phyloP scores from a whole-genome alignment of 345 rosid species.

The Ceriops zippeliana region DNA sequence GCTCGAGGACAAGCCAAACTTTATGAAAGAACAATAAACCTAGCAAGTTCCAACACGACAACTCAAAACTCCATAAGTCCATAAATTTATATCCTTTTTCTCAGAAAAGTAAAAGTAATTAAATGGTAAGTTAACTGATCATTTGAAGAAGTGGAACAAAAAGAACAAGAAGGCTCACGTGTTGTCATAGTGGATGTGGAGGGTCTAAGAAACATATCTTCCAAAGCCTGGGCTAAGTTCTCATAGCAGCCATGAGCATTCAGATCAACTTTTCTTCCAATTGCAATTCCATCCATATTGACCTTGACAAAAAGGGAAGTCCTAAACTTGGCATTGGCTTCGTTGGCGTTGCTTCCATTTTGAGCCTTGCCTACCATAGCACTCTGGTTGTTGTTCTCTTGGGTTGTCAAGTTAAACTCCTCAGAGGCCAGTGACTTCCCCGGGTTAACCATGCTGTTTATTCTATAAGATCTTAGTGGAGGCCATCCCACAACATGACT shows the following conservation, averaged over 20 bases:
- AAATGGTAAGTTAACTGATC: constrained; percentile 9
- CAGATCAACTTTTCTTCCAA: constrained; percentile 87
- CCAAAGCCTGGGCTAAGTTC: constrained; percentile 62
- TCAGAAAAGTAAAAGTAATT: not conserved
- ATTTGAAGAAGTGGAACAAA: constrained; percentile 3
- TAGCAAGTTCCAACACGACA: not conserved
- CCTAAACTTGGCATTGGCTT: constrained; percentile 33
- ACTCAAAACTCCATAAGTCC: not conserved
- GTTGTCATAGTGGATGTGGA: constrained; percentile 22
- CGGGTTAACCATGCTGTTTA: constrained; percentile 77
- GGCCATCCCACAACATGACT: constrained; percentile 98
- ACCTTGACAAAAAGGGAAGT: constrained; percentile 73
- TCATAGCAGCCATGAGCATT: constrained; percentile 64
- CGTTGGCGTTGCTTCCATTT: constrained; percentile 28
- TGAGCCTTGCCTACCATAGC: constrained; percentile 22
- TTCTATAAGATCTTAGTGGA: constrained; percentile 70
- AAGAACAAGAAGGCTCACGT: constrained; percentile 34
- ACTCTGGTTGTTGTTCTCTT: constrained; percentile 34
- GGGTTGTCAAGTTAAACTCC: constrained; percentile 33
- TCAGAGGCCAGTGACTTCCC: constrained; percentile 48
- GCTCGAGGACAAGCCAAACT: not conserved
- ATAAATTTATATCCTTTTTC: not conserved
- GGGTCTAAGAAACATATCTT: constrained; percentile 62
- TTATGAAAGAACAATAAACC: not conserved
- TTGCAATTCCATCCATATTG: constrained; percentile 83